These are phyloP conservation scores for Bathelium albidoporum DNA, from an alignment of 495 filamentous ascomycete species.

Conservation along the genomic window DNA sequence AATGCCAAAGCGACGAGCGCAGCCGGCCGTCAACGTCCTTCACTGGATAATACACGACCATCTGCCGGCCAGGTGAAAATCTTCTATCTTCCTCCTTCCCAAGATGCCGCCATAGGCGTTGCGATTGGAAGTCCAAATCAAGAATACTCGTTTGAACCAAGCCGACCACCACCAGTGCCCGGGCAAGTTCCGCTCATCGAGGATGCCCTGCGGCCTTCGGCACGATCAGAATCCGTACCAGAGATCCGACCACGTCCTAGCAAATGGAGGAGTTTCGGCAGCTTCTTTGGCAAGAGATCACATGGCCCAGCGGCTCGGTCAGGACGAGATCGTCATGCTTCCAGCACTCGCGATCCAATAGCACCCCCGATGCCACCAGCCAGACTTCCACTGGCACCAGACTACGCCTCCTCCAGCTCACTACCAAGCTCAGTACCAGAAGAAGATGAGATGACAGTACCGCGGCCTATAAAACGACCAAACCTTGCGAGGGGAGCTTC, in stretches of 20 bases:
- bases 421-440: not conserved
- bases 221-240: not conserved
- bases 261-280: not conserved
- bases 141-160: not conserved
- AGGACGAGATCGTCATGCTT: not conserved
- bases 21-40: not conserved
- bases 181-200: not conserved
- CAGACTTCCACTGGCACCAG: not conserved
- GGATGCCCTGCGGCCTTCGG: not conserved
- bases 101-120: not conserved
- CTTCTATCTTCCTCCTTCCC: not conserved
- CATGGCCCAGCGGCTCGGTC: not conserved
- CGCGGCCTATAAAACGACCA: not conserved
- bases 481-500: not conserved
- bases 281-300: not conserved
- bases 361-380: not conserved
- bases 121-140: not conserved
- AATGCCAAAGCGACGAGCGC: not conserved
- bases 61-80: conserved; percentile 6
- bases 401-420: not conserved
- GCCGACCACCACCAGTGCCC: not conserved
- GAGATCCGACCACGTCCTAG: not conserved
- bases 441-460: not conserved
- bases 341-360: not conserved
- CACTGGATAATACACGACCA: not conserved